Evolutionary conservation across 768 basidiomycete genomes (phyloP).

Genomic region (Coprinopsis sp.): DNA sequence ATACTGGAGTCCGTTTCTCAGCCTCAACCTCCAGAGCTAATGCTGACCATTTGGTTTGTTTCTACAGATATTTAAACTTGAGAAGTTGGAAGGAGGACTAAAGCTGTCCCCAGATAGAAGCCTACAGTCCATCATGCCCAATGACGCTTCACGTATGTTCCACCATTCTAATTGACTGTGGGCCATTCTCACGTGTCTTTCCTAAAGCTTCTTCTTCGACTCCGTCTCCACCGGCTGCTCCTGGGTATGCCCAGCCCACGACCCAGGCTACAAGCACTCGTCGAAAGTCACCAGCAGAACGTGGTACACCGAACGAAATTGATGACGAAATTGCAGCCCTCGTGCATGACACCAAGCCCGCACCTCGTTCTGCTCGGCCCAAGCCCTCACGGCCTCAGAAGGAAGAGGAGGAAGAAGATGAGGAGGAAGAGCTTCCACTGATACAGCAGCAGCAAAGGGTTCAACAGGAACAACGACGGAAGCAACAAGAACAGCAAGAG

Average conservation of each 20-base stretch:
- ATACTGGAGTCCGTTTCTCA: constrained; percentile 48
- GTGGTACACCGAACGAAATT: constrained; percentile 16
- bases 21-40: constrained; percentile 6
- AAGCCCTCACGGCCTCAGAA: constrained; percentile 8
- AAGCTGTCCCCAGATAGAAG: constrained; percentile 51
- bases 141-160: constrained; percentile 31
- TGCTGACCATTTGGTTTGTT: constrained; percentile 4
- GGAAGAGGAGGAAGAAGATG: constrained; percentile 35
- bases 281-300: background rate
- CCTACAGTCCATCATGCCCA: constrained; percentile 21
- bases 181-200: constrained; percentile 7
- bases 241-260: no score
- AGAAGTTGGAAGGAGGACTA: constrained; percentile 68
- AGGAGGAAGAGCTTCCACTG: constrained; percentile 18
- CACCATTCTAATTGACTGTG: constrained; percentile 3
- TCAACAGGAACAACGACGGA: constrained; percentile 10
- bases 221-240: no score
- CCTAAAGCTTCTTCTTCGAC: constrained; percentile 5
- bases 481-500: no score
- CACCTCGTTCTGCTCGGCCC: constrained; percentile 5
- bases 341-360: constrained; percentile 28
- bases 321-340: constrained; percentile 39
- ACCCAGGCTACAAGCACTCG: no score
- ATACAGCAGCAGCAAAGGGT: background rate
- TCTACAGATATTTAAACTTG: constrained; percentile 60